phyloP scores from a whole-genome alignment of 176 grass and related monocot genomes.

The Avena atlantica region DNA sequence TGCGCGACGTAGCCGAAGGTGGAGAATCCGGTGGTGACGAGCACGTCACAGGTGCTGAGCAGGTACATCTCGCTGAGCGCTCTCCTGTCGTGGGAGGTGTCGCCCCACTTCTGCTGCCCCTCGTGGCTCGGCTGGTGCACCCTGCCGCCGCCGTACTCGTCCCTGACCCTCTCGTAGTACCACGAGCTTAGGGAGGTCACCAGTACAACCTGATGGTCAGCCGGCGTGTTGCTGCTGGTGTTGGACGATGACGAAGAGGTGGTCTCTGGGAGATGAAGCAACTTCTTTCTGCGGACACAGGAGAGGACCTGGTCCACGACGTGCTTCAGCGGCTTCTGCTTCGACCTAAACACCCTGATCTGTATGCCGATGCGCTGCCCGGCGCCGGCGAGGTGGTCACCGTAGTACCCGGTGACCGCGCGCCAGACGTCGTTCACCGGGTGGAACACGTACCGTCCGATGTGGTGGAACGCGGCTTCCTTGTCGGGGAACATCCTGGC shows the following conservation, averaged over 20 bases:
- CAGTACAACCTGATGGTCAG: conserved; percentile 5
- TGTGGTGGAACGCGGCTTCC: conserved; percentile 56
- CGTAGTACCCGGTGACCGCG: conserved; percentile 49
- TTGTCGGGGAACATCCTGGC: conserved; percentile 59
- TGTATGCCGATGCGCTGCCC: conserved; percentile 55
- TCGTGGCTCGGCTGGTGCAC: conserved; percentile 67
- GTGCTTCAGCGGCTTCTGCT: background rate
- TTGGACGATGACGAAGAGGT: background rate
- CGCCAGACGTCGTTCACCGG: conserved; percentile 66
- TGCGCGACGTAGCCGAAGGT: conserved; percentile 50
- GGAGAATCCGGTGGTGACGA: conserved; percentile 52
- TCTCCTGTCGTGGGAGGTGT: conserved; percentile 41
- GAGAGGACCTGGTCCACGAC: conserved; percentile 51
- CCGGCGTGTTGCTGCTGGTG: background rate
- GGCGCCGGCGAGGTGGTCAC: conserved; percentile 30
- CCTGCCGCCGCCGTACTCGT: conserved; percentile 29
- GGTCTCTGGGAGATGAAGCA: conserved; percentile 12
- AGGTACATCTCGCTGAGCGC: conserved; percentile 61
- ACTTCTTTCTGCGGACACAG: conserved; percentile 44
- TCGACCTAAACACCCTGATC: conserved; percentile 45
- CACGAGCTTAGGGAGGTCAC: conserved; percentile 46
- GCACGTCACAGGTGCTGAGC: conserved; percentile 43
- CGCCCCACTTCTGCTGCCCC: conserved; percentile 37
- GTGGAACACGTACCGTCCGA: conserved; percentile 73
- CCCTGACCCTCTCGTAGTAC: conserved; percentile 45